phyloP scores from a whole-genome alignment of 2,329 filamentous ascomycete species.

The Alternaria metachromatica region DNA sequence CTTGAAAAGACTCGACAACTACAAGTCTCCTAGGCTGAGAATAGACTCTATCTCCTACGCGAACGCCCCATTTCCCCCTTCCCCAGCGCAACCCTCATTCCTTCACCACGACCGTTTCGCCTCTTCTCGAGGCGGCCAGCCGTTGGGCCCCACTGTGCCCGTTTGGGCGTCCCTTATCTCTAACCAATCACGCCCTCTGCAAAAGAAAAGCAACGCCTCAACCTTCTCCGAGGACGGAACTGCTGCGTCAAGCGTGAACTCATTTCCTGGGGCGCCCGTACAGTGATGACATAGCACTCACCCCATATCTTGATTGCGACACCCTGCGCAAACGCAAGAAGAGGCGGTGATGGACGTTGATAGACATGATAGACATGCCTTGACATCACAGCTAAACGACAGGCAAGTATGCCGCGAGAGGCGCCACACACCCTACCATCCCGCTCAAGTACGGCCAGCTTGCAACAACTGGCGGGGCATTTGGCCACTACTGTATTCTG shows the following conservation, averaged over 20 bases:
- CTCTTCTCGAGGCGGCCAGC: slow-evolving; percentile 8
- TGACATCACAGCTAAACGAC: background rate
- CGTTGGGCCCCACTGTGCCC: slow-evolving; percentile 17
- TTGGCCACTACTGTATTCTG: background rate
- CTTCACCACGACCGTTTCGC: background rate
- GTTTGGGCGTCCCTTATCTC: slow-evolving; percentile 32
- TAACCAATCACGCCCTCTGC: slow-evolving; percentile 28
- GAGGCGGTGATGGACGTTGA: background rate
- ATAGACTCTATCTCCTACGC: background rate
- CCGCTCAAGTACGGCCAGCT: slow-evolving; percentile 14
- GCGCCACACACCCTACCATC: background rate
- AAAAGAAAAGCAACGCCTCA: background rate
- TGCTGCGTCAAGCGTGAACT: slow-evolving; percentile 16
- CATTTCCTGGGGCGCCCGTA: background rate
- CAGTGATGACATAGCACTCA: slow-evolving; percentile 6
- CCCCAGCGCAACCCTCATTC: background rate
- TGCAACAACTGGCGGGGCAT: slow-evolving; percentile 17
- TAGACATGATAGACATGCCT: background rate
- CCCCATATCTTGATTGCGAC: background rate
- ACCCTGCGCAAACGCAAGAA: background rate
- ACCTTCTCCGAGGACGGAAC: slow-evolving; percentile 20
- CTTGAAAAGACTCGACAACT: background rate
- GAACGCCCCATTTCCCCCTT: background rate
- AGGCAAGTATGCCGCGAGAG: slow-evolving; percentile 11
- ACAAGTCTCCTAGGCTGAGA: background rate